Evolutionary conservation across 495 filamentous ascomycete species (phyloP).

Genomic region (Trichoderma virens): DNA sequence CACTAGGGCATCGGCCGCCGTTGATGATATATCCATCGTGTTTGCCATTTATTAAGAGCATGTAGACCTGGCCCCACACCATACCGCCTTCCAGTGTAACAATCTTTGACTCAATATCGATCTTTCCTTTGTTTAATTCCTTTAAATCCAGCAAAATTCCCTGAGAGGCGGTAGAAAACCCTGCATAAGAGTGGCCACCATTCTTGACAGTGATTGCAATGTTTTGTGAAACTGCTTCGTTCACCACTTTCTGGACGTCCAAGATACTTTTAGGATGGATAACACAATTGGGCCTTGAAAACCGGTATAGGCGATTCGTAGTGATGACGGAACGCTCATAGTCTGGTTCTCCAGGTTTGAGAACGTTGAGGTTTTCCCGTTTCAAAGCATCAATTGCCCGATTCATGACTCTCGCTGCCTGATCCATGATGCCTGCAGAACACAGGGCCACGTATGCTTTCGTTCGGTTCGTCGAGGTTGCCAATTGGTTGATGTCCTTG

Average conservation of each 20-base stretch:
- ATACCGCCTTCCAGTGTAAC: slow-evolving; percentile 39
- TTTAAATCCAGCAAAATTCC: slow-evolving; percentile 17
- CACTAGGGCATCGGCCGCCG: slow-evolving; percentile 43
- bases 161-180: slow-evolving; percentile 13
- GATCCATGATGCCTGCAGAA: no score
- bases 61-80: slow-evolving; percentile 37
- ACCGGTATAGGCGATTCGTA: slow-evolving; percentile 19
- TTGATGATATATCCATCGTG: slow-evolving; percentile 34
- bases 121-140: slow-evolving; percentile 13
- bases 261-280: slow-evolving; percentile 15
- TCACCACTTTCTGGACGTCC: slow-evolving; percentile 11
- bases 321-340: slow-evolving; percentile 18
- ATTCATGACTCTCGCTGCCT: no score
- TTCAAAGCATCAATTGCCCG: no score
- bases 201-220: slow-evolving; percentile 16
- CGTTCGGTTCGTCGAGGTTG: no score
- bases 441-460: no score
- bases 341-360: not conserved
- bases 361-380: no score
- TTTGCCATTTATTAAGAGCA: slow-evolving; percentile 20
- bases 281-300: slow-evolving; percentile 15
- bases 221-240: slow-evolving; percentile 6
- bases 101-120: slow-evolving; percentile 12
- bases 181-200: slow-evolving; percentile 18
- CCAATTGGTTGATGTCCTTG: no score